Percentiles rank a stretch among this genome's conserved stretches.
Evolutionary conservation across 1,139 yeast genomes (phyloP).

Genomic region (Petasospora fabianii): DNA sequence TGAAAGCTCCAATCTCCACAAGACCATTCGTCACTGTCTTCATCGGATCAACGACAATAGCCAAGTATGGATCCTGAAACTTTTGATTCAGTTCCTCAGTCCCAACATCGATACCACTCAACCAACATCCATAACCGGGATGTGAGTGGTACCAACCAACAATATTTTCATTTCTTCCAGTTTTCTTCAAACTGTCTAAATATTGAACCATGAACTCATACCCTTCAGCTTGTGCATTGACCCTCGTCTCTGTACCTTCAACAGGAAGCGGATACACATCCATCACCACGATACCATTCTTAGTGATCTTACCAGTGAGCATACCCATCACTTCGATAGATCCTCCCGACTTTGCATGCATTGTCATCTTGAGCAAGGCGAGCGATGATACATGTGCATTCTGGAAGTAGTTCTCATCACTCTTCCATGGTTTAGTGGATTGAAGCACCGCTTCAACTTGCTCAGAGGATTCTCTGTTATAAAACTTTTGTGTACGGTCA

Average conservation of each 20-base stretch:
- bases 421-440: constrained; percentile 41
- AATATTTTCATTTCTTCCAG: constrained; percentile 55
- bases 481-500: constrained; percentile 17
- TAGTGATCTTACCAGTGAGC: constrained; percentile 72
- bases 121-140: constrained; percentile 96
- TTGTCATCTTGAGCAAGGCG: constrained; percentile 75
- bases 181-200: constrained; percentile 54
- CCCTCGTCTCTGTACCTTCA: constrained; percentile 94
- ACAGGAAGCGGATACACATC: constrained; percentile 89
- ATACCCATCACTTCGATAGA: constrained; percentile 95
- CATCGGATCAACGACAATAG: constrained; percentile 83
- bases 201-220: constrained; percentile 93
- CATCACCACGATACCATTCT: constrained; percentile 61
- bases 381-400: constrained; percentile 66
- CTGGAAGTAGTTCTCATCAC: constrained; percentile 58
- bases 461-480: constrained; percentile 14
- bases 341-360: constrained; percentile 84
- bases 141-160: constrained; percentile 97
- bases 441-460: constrained; percentile 16
- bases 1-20: constrained; percentile 87
- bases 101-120: constrained; percentile 84
- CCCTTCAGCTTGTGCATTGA: constrained; percentile 90
- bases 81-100: constrained; percentile 83
- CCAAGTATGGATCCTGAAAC: constrained; percentile 88
- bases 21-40: constrained; percentile 60